A percentile compares a stretch with the other conserved stretches of the same genome.
These are phyloP conservation scores for Annulohypoxylon truncatum DNA, from an alignment of 2,329 filamentous ascomycete species.

Conservation along the genomic window DNA sequence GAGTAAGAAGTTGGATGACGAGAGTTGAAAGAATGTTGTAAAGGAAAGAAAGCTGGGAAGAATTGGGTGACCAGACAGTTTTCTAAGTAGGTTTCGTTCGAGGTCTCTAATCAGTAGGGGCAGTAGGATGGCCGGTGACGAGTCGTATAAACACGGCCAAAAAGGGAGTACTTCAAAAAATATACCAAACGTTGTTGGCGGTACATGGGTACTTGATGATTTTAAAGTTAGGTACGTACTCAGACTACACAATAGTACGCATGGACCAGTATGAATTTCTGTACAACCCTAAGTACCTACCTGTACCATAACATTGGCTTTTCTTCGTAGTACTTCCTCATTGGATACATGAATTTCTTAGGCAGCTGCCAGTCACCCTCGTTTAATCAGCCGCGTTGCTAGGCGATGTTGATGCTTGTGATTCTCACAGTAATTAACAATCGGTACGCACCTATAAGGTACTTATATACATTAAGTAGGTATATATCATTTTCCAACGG, in stretches of 20 bases:
- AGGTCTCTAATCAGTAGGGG: background rate
- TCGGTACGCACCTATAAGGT: background rate
- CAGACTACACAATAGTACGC: background rate
- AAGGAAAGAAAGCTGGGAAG: background rate
- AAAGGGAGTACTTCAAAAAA: background rate
- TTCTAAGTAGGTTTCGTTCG: background rate
- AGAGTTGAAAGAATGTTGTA: background rate
- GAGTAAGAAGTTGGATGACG: background rate
- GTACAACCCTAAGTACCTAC: background rate
- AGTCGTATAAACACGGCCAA: background rate
- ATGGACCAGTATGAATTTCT: background rate
- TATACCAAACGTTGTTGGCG: background rate
- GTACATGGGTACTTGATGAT: background rate
- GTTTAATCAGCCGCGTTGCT: background rate
- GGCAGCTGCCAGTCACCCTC: no score
- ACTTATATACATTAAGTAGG: background rate
- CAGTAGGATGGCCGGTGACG: background rate
- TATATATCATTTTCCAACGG: no score
- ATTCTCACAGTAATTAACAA: background rate
- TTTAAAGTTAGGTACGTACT: background rate
- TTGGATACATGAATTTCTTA: no score
- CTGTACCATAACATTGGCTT: no score
- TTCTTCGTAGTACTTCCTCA: no score
- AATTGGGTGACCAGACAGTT: background rate
- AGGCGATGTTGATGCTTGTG: background rate